These are phyloP conservation scores for Penicillium egyptiacum DNA, from an alignment of 495 filamentous ascomycete genomes.

Conservation along the genomic window DNA sequence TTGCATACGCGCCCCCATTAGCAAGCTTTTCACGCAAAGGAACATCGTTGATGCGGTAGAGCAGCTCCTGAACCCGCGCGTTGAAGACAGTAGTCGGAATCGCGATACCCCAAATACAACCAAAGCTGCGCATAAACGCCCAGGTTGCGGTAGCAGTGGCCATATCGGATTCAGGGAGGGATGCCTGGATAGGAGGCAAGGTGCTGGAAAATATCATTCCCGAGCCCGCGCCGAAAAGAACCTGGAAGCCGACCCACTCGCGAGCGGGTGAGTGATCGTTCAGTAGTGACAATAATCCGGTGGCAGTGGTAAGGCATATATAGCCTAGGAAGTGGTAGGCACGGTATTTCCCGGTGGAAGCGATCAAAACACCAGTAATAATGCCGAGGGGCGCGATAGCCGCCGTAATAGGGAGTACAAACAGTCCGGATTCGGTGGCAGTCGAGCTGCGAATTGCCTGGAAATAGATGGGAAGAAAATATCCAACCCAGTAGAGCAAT, in stretches of 20 bases:
- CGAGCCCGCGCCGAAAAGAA: conserved; percentile 32
- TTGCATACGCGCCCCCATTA: conserved; percentile 12
- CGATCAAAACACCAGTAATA: conserved; percentile 27
- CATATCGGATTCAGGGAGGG: conserved; percentile 37
- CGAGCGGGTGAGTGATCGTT: conserved; percentile 17
- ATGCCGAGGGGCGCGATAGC: conserved; percentile 34
- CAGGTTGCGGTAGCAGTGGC: conserved; percentile 46
- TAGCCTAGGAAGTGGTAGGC: conserved; percentile 43
- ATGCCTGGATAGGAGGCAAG: conserved; percentile 43
- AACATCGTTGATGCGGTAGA: conserved; percentile 7
- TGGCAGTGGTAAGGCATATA: conserved; percentile 37
- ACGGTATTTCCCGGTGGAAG: conserved; percentile 47
- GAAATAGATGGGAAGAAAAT: conserved; percentile 52
- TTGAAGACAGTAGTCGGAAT: conserved; percentile 54
- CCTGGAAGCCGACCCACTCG: conserved; percentile 34
- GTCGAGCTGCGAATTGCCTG: conserved; percentile 34
- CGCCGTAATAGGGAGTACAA: conserved; percentile 36
- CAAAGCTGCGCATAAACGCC: conserved; percentile 49
- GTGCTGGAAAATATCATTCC: conserved; percentile 33
- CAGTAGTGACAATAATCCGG: conserved; percentile 42
- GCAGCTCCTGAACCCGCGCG: conserved; percentile 9
- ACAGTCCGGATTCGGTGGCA: conserved; percentile 35
- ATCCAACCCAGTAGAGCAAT: conserved; percentile 31
- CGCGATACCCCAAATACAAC: conserved; percentile 51
- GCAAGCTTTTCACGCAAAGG: conserved; percentile 9